Conservation (phyloP, 257 asterid genomes). For the Solanum okadae region DNA sequence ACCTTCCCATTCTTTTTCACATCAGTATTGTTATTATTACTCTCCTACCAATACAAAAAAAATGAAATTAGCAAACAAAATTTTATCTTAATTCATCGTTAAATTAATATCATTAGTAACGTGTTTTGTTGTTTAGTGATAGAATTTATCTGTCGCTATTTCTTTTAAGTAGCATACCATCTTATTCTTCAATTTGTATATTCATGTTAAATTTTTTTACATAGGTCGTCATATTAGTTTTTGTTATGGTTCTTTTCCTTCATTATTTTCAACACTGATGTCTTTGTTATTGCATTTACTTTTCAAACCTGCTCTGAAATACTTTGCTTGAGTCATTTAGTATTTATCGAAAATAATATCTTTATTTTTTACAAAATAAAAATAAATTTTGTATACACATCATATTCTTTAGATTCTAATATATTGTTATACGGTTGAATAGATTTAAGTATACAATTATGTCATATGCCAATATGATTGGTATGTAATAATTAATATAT, state of each 20-base stretch:
- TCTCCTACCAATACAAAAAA: neutral
- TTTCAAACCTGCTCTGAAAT: neutral
- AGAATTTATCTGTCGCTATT: too few species aligned
- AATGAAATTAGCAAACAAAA: neutral
- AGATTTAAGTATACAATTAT: too few species aligned
- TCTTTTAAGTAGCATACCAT: neutral
- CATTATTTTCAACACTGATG: neutral
- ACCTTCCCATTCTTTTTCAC: neutral
- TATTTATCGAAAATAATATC: too few species aligned
- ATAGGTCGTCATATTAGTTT: too few species aligned
- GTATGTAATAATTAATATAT: neutral
- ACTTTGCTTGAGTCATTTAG: neutral
- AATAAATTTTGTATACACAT: too few species aligned
- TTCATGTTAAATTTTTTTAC: neutral
- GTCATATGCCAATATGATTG: neutral
- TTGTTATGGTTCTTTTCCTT: neutral
- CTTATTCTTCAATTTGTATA: neutral
- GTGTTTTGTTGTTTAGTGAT: neutral
- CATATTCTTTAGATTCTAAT: neutral
- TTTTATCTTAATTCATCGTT: neutral
- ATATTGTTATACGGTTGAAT: too few species aligned
- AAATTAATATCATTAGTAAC: neutral
- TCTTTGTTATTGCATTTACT: neutral
- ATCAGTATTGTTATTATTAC: neutral
- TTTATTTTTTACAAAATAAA: too few species aligned